phyloP scores from a whole-genome alignment of 257 asterid species.

The Sherardia arvensis region DNA sequence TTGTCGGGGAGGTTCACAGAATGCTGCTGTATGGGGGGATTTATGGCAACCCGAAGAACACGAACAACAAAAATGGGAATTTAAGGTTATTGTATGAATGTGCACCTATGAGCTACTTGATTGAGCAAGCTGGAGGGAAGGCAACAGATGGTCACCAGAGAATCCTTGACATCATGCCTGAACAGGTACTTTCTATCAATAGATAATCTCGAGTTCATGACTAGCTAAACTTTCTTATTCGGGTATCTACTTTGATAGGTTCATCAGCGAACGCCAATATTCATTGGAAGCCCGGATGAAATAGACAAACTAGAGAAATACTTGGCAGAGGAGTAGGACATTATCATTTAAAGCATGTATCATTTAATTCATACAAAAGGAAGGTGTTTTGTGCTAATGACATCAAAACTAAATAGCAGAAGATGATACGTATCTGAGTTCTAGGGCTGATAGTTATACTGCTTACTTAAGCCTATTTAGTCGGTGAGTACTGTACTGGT shows the following conservation, averaged over 20 bases:
- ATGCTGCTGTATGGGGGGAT: constrained; percentile 68
- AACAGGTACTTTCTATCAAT: constrained; percentile 23
- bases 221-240: not conserved
- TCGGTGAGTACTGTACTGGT: constrained; percentile 12
- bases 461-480: constrained; percentile 14
- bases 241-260: constrained; percentile 32
- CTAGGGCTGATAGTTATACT: constrained; percentile 10
- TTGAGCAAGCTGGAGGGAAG: constrained; percentile 83
- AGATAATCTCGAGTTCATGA: not conserved
- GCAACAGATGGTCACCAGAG: constrained; percentile 54
- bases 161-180: constrained; percentile 65
- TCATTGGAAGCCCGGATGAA: constrained; percentile 75
- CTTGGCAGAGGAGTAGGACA: constrained; percentile 17
- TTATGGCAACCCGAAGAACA: constrained; percentile 69
- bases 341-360: constrained; percentile 13
- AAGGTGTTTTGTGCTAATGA: not conserved
- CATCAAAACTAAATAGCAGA: not conserved
- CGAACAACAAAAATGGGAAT: constrained; percentile 57
- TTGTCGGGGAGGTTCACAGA: constrained; percentile 73
- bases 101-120: constrained; percentile 76
- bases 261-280: constrained; percentile 76
- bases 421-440: constrained; percentile 10
- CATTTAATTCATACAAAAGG: constrained; percentile 14
- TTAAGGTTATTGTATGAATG: constrained; percentile 75
- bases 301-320: constrained; percentile 36